Evolutionary conservation across 306 rosid species (phyloP), one percentile per base, ranked within the genome.

Genomic region (Trichosanthes cucumerina): DNA sequence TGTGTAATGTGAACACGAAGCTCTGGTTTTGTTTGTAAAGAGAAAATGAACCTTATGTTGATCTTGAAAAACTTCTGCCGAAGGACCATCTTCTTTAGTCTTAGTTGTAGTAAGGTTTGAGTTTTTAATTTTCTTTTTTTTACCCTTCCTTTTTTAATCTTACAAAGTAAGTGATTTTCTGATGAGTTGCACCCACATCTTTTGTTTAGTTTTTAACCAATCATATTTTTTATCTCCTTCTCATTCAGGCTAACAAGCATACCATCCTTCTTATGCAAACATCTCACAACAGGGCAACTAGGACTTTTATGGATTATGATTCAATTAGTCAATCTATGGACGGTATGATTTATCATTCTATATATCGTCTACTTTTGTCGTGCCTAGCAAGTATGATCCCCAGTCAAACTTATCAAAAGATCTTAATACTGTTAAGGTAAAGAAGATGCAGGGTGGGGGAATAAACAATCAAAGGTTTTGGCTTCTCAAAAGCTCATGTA

Each of bases 201-300:
- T 9, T 60, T 78, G 59, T 43, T 24, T 12, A 19, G 36, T 28
- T 56, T 36, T 59, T 85, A 18, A 84, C 78, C 56, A 16, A 43
- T 21, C 34, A 43, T 80, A 56, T 78, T 31, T 39, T 78, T 65
- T 54, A 57, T 83, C 63, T 9, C 7, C 36, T 6, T 82, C 56
- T 34, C 44, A 9, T 83, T 82, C 79, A 95, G 99, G 96, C 97
- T 79, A 90, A 96, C 89, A 89, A 85, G 59, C 99, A 96, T 88
- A 95, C 99, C 34, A 96, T 96, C 72, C 89, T 96, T 84, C 91
- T 96, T 18, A 87, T 96, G 96, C 99, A 96, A 86, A 85, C 93
- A 52, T 90, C 99, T 79, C 97, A 79, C 44, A 91, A 81, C 86
- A 89, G 90, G 82, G 90, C 98, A 8, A 85, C 97, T 46, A 88